Percentiles rank a stretch among this genome's conserved stretches.
Conservation (phyloP, 306 rosid genomes). For the Quercus cerris region DNA sequence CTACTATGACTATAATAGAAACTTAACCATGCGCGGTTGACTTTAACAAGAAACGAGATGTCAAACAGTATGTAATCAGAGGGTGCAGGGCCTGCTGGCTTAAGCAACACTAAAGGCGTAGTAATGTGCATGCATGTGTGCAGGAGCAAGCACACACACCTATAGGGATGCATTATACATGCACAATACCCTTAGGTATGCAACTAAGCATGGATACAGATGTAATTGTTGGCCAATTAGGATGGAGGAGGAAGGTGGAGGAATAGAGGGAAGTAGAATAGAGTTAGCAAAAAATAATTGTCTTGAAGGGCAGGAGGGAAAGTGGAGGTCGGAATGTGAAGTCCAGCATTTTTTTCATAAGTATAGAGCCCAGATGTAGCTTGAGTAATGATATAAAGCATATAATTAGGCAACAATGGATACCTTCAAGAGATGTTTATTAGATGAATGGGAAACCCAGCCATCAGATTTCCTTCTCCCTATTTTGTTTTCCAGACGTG, state of each 20-base stretch:
- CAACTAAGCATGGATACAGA: not conserved
- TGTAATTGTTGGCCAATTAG: no score
- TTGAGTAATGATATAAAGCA: constrained; percentile 29
- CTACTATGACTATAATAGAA: not conserved
- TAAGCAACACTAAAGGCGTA: not conserved
- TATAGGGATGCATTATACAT: not conserved
- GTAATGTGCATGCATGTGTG: not conserved
- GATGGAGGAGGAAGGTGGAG: no score
- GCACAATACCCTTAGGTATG: not conserved
- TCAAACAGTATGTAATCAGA: not conserved
- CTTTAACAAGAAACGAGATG: not conserved
- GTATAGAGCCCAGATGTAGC: constrained; percentile 56
- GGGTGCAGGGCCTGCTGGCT: not conserved
- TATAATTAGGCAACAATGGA: constrained; percentile 47
- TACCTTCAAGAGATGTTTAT: constrained; percentile 35
- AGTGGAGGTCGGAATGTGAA: not conserved
- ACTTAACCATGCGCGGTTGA: constrained; percentile 13
- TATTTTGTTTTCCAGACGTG: constrained; percentile 38
- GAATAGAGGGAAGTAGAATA: no score
- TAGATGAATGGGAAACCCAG: constrained; percentile 34
- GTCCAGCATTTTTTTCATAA: not conserved
- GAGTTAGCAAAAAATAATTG: no score
- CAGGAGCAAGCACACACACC: not conserved
- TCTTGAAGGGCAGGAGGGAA: not conserved
- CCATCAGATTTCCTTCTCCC: constrained; percentile 19